phyloP scores from a whole-genome alignment of 257 asterid genomes.

The Apocynum venetum region DNA sequence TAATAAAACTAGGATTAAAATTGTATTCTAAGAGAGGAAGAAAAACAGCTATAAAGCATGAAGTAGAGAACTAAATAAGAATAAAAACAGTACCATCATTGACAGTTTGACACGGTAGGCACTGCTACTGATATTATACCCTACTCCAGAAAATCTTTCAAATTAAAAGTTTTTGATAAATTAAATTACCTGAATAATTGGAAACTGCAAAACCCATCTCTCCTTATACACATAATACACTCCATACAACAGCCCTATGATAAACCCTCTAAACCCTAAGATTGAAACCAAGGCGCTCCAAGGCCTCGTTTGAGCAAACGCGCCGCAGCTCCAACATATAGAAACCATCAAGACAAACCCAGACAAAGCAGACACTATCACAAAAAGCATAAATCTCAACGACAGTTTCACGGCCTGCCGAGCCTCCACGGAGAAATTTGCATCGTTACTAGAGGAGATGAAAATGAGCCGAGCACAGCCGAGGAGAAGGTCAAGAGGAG shows the following conservation, averaged over 20 bases:
- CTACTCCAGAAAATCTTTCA: background rate
- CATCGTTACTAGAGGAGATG: slow-evolving; percentile 34
- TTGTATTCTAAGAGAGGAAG: background rate
- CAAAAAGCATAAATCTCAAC: slow-evolving; percentile 55
- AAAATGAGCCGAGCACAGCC: slow-evolving; percentile 47
- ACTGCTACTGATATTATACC: background rate
- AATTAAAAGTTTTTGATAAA: background rate
- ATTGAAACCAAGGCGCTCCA: slow-evolving; percentile 29
- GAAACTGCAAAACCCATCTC: slow-evolving; percentile 85
- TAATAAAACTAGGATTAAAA: background rate
- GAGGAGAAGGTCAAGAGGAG: slow-evolving; percentile 49
- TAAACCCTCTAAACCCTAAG: slow-evolving; percentile 68
- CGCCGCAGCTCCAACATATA: slow-evolving; percentile 61
- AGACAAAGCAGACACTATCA: slow-evolving; percentile 41
- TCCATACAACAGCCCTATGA: slow-evolving; percentile 63
- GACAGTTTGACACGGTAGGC: background rate
- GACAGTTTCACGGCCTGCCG: slow-evolving; percentile 53
- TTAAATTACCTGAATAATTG: slow-evolving; percentile 71
- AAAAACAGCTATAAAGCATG: background rate
- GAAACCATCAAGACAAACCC: slow-evolving; percentile 43
- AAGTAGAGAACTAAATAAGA: background rate
- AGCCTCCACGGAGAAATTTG: slow-evolving; percentile 32
- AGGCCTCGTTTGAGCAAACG: slow-evolving; percentile 22
- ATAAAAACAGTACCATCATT: background rate
- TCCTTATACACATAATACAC: slow-evolving; percentile 50